Percentiles rank a stretch among this genome's conserved stretches.
Evolutionary conservation across 2,329 filamentous ascomycete species (phyloP).

Genomic region (Juglanconis oblonga): DNA sequence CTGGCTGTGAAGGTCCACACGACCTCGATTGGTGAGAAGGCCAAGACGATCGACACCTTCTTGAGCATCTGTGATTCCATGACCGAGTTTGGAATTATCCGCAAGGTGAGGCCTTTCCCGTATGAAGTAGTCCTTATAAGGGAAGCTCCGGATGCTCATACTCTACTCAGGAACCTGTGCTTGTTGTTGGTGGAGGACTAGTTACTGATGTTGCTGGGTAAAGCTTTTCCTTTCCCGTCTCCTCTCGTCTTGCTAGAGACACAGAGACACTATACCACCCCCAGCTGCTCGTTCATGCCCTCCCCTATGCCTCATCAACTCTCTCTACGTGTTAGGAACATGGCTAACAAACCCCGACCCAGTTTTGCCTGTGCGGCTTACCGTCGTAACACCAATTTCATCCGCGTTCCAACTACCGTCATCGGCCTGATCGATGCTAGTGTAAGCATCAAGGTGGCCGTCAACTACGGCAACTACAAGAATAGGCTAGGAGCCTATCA

Average conservation of each 20-base stretch:
- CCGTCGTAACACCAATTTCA: conserved; percentile 70
- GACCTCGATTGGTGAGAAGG: conserved; percentile 73
- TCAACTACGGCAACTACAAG: conserved; percentile 75
- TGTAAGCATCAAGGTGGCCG: conserved; percentile 74
- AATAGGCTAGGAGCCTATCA: conserved; percentile 73
- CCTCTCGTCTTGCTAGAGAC: too few relatives aligned
- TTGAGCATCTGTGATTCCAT: conserved; percentile 70
- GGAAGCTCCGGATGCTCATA: conserved; percentile 5
- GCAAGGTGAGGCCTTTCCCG: conserved; percentile 43
- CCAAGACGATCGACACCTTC: conserved; percentile 69
- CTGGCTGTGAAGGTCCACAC: conserved; percentile 65
- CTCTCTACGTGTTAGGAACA: too few relatives aligned
- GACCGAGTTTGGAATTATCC: conserved; percentile 68
- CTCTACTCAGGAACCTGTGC: conserved; percentile 53
- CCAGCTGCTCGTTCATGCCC: neutral
- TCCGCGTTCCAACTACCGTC: conserved; percentile 70
- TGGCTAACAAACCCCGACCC: conserved; percentile 20
- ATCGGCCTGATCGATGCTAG: conserved; percentile 74
- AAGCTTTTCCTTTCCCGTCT: conserved; percentile 29
- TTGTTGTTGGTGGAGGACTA: conserved; percentile 65
- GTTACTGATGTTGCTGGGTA: conserved; percentile 74
- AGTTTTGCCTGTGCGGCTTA: conserved; percentile 71
- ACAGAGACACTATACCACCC: too few relatives aligned
- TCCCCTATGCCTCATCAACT: neutral
- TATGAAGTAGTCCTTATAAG: too few relatives aligned